Conservation (phyloP, 2,329 filamentous ascomycete genomes). For the Pseudocercospora macadamiae region DNA sequence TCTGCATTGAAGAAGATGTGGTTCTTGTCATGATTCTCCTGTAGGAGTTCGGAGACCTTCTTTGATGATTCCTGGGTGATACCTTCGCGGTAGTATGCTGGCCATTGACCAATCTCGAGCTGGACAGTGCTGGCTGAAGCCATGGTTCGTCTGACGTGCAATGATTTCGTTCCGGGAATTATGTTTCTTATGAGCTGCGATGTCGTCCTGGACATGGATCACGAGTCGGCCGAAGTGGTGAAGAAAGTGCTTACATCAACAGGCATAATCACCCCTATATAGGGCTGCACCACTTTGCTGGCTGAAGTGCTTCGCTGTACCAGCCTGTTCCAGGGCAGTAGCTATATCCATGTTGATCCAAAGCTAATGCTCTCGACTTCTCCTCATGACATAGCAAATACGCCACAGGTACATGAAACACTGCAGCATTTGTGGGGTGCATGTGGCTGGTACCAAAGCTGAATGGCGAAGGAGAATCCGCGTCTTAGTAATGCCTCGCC, state of each 20-base stretch:
- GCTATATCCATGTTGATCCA: background rate
- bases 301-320: background rate
- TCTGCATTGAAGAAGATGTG: slow-evolving; percentile 79
- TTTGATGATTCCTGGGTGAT: slow-evolving; percentile 62
- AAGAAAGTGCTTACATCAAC: background rate
- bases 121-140: slow-evolving; percentile 53
- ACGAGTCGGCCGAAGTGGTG: background rate
- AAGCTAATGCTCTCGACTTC: background rate
- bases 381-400: slow-evolving; percentile 7
- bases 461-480: background rate
- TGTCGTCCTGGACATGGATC: slow-evolving; percentile 1
- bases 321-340: slow-evolving; percentile 1
- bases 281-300: too few species aligned
- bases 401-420: background rate
- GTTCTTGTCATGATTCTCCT: slow-evolving; percentile 73
- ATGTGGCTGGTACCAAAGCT: background rate
- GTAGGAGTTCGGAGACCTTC: slow-evolving; percentile 68
- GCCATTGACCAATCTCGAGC: slow-evolving; percentile 48
- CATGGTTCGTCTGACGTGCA: slow-evolving; percentile 42
- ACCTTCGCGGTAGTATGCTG: slow-evolving; percentile 51
- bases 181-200: background rate
- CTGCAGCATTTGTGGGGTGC: background rate
- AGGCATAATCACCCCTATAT: background rate
- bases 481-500: background rate
- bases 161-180: background rate